Base-by-base conservation (phyloP, 148 eudicot genomes). In the Selenicereus undatus region DNA sequence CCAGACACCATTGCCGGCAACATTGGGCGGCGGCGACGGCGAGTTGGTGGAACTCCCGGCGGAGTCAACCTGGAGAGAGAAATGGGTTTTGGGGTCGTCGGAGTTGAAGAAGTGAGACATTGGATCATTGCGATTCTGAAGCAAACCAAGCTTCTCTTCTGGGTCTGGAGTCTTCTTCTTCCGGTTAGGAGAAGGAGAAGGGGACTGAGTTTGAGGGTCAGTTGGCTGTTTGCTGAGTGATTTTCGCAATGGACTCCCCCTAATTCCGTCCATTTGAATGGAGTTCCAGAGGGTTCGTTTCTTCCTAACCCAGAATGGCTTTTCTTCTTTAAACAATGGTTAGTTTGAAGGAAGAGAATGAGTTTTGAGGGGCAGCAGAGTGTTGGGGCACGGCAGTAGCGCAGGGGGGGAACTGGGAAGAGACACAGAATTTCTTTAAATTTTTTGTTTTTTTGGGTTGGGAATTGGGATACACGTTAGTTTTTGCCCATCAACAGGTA, bases 141-240 rank as follows among this genome's bases (percentile, higher is more conserved):
- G 86, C 27, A 89, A 75, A 22, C 81, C 86, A 2, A 87, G 84
- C 7, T 83, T 84, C 58, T 91, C 93, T 81, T 88, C 90, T 18
- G 80, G 83, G 51, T 64, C 32, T 16, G 22, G 76, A n/a, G 11
- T 62, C 4, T 75, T 73, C 43, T 85, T 81, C 30, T 73, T 78
- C 22, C 65, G 26, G 1, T 43, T 71, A 64, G 66, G 36, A 9
- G 82, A 75, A 74, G 65, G 16, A 64, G 83, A 75, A 62, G 51
- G 16, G 22, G 62, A 56, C 2, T 14, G 62, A 56, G 1, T 17
- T 35, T 66, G 71, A 66, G 65, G 22, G 48, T 24, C n/a, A 42
- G 30, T 32, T 56, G 12, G 32, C 13, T 76, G 27, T 3, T 45
- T 43, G 72, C 5, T 43, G 18, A 51, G 27, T 4, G 74, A 11